Evolutionary conservation across 345 rosid species (phyloP).

Genomic region (Citrus medica): DNA sequence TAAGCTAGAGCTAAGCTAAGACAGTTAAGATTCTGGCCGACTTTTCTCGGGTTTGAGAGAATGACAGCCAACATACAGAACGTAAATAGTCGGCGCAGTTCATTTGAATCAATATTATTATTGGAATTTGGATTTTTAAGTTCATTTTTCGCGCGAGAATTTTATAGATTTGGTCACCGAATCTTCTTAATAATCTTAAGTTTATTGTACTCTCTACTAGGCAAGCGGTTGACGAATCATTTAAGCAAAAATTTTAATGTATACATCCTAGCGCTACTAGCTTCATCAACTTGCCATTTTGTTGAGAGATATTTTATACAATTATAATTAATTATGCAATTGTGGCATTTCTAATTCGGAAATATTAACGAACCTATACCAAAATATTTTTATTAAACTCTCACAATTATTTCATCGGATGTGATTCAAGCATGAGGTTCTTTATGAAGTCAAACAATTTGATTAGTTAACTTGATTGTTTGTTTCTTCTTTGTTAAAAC

Average conservation of each 20-base stretch:
- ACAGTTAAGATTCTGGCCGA: constrained; percentile 38
- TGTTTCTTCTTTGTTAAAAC: neutral
- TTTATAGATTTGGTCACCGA: neutral
- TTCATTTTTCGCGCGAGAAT: neutral
- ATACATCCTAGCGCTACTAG: neutral
- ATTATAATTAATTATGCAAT: too few relatives aligned
- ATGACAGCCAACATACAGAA: constrained; percentile 52
- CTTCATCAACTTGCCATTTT: neutral
- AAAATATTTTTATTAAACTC: neutral
- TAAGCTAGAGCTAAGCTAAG: constrained; percentile 1
- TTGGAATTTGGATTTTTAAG: neutral
- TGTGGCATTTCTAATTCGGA: neutral
- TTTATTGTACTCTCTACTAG: neutral
- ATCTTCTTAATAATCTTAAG: neutral
- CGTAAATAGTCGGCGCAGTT: constrained; percentile 29
- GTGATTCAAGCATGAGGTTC: neutral
- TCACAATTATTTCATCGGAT: neutral
- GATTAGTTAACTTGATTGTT: neutral
- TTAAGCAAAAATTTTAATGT: neutral
- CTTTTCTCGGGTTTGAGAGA: constrained; percentile 46
- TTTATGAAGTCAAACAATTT: neutral
- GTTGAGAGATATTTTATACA: neutral
- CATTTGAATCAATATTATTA: neutral
- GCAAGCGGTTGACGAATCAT: neutral
- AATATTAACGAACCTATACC: neutral